Base-by-base conservation (phyloP, 2,329 filamentous ascomycete species). In the Xylariaceae sp. region DNA sequence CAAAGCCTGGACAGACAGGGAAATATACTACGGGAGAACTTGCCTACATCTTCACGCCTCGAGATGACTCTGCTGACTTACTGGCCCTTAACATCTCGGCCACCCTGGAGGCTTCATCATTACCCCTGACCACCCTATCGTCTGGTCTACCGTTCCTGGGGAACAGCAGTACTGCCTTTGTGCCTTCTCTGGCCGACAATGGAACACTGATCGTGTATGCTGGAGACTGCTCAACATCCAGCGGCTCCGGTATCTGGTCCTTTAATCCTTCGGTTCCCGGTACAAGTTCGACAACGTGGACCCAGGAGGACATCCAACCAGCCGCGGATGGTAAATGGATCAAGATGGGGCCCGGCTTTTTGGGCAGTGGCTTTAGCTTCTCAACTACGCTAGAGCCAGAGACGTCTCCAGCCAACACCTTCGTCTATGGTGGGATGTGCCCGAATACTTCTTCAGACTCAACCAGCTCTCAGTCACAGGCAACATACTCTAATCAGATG, bases 361-460 rank as follows among this genome's bases (percentile, higher is more conserved):
- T 86, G 1, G 82, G 82, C 11, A 76, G 75, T 9, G 76, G 85
- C 12, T 79, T 95, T 49, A 80, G 87, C 21, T 96, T 92, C 71
- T 88, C 91, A 17, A 81, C 80, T 28, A 82, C 79, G 31, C 76
- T 85, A 43, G 79, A 79, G 33, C 84, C 82, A 0, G 71, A 75
- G 24, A 76, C 82, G 57, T 81, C 82, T 8, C 75, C 79, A 39
- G 82, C 85, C 0, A 79, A 79, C 9, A 75, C 89, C 17, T 96
- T 92, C 70, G 77, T 88, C 6, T 97, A 96, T 73, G 94, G 92
- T 31, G 94, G 94, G 65, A 96, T 97, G 92, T 98, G 94, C 68
- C 88, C 89, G 6, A 70, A 73, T n/a, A 73, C 77, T 17, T 70
- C 74, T 16, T 68, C 75, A 6, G 79, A 79, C 26, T 65, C 69